A percentile compares a stretch with the other conserved stretches of the same genome.
These are phyloP conservation scores for Colletotrichum tofieldiae DNA, from an alignment of 2,329 filamentous ascomycete genomes.

Conservation along the genomic window DNA sequence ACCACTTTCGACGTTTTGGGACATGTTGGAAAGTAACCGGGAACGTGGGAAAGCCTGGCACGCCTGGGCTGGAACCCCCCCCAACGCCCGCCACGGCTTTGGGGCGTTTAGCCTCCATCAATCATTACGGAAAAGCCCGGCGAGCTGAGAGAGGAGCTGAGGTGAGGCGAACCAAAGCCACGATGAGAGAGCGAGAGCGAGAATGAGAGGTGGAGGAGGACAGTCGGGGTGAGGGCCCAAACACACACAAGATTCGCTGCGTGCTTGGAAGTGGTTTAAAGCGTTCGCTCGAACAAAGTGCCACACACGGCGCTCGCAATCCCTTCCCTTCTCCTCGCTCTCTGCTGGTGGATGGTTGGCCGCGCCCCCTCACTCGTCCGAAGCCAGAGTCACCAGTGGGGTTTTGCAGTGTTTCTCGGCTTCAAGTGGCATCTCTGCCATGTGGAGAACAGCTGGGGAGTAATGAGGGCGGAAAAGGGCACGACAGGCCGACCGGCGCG, in stretches of 20 bases:
- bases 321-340: background rate
- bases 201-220: background rate
- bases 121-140: background rate
- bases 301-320: background rate
- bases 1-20: background rate
- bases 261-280: background rate
- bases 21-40: background rate
- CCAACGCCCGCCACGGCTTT: background rate
- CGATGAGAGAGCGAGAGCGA: background rate
- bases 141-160: constrained; percentile 5
- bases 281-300: background rate
- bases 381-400: background rate
- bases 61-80: background rate
- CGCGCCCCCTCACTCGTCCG: constrained; percentile 2
- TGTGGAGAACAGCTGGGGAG: background rate
- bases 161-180: background rate
- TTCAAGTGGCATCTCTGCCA: constrained; percentile 23
- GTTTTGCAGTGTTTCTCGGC: constrained; percentile 3
- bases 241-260: background rate
- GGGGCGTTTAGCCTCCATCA: background rate
- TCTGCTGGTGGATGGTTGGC: background rate
- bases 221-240: background rate
- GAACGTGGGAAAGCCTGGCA: background rate
- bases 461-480: background rate
- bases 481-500: constrained; percentile 6